Base-by-base conservation (phyloP, 768 basidiomycete species). In the Daedalea quercina region DNA sequence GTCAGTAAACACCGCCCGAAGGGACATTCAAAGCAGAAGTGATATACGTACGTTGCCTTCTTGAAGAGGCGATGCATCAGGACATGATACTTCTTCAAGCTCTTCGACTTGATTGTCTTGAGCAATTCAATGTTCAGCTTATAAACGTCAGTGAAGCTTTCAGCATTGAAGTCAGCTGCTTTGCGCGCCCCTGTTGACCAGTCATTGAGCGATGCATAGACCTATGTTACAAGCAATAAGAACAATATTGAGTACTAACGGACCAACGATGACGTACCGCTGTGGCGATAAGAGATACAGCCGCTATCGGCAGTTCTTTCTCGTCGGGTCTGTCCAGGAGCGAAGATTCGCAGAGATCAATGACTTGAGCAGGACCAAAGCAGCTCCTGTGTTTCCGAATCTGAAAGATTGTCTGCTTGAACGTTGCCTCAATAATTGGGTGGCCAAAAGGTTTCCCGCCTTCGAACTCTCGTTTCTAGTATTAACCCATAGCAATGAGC, bases 61-160 rank as follows among this genome's bases (percentile, higher is more conserved):
- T n/a, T 42, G 17, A 22, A 7, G 17, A 22, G 40, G 17, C 20
- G 6, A 42, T 56, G 52, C 48, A 50, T 56, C 50, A 53, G 40
- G 11, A 22, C 41, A 24, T 56, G 55, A 25, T 41, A 56, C 9
- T 22, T 44, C 7, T 19, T 25, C 19, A 23, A 2, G 15, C 43
- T 53, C 44, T 50, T 31, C 35, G 15, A 6, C 35, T 45, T 25
- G 24, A 56, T 53, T 17, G 28, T 47, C 7, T 23, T 42, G 25
- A 56, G 48, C 19, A 53, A 20, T 1, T 42, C 19, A 2, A 45
- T 19, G n/a, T 56, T 47, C 37, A 53, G 51, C 9, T 50, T 50
- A 44, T 56, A 56, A 2, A 40, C 55, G 22, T 56, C 48, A 13
- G 35, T 4, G 28, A 43, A 56, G n/a, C 24, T 20, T 28, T 56